Percentiles rank a stretch among this genome's conserved stretches.
phyloP scores from a whole-genome alignment of 2,329 filamentous ascomycete genomes.

The Calonectria hawksworthii region DNA sequence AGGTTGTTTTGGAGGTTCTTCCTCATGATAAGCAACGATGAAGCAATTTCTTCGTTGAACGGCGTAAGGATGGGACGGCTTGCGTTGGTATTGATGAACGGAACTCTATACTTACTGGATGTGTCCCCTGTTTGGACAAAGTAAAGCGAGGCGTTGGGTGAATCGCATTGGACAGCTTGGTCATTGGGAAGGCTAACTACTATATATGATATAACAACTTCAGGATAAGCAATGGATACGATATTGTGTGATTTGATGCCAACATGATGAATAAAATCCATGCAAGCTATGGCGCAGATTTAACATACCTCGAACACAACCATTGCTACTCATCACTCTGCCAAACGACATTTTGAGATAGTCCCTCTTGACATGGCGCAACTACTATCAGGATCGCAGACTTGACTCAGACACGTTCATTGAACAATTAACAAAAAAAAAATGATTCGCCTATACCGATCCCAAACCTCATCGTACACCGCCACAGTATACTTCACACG shows the following conservation, averaged over 20 bases:
- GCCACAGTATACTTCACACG: not conserved
- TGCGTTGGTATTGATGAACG: not conserved
- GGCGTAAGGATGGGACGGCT: not conserved
- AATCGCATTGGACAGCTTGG: not conserved
- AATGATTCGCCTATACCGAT: slow-evolving; percentile 9
- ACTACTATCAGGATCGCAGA: slow-evolving; percentile 21
- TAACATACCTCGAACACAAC: not conserved
- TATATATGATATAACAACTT: not conserved
- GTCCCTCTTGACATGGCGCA: slow-evolving; percentile 1
- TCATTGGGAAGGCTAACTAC: not conserved
- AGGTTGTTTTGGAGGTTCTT: slow-evolving; percentile 61
- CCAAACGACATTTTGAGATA: not conserved
- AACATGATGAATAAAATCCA: not conserved
- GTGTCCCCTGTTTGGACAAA: not conserved
- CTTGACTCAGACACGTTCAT: slow-evolving; percentile 21
- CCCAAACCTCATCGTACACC: slow-evolving; percentile 24
- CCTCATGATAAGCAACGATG: slow-evolving; percentile 41
- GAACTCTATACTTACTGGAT: not conserved
- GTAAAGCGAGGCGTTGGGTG: slow-evolving; percentile 37
- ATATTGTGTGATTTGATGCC: not conserved
- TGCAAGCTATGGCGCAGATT: not conserved
- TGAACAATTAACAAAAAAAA: slow-evolving; percentile 22
- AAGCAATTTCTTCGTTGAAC: not conserved
- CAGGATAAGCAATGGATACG: not conserved
- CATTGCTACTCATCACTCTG: not conserved